Evolutionary conservation across 2,329 filamentous ascomycete genomes (phyloP).

Genomic region (Colletotrichum sp.): DNA sequence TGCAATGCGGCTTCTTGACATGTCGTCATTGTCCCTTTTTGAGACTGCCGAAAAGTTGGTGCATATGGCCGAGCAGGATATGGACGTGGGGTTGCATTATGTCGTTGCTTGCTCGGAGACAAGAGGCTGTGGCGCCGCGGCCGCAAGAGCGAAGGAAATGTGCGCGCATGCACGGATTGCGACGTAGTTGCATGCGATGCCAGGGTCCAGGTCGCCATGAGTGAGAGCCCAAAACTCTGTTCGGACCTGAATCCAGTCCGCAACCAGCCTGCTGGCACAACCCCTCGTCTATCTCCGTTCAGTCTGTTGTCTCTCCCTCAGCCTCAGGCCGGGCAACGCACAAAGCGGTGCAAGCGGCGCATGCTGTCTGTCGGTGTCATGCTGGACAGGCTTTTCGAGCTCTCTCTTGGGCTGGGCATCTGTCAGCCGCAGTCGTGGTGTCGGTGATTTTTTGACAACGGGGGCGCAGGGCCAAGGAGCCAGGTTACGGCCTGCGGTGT

Average conservation of each 20-base stretch:
- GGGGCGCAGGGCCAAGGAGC: conserved; percentile 3
- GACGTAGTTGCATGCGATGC: not conserved
- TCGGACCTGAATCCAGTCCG: not conserved
- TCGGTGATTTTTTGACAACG: conserved; percentile 9
- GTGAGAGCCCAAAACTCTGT: conserved; percentile 3
- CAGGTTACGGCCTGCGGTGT: not conserved
- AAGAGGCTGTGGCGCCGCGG: conserved; percentile 4
- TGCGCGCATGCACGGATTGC: not conserved
- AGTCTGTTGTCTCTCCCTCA: not conserved
- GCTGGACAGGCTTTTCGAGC: not conserved
- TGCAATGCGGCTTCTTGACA: not conserved
- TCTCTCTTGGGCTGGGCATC: not conserved
- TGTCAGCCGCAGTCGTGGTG: not conserved
- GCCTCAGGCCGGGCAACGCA: not conserved
- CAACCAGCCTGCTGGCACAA: not conserved
- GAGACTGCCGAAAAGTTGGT: not conserved
- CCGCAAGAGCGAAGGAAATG: not conserved
- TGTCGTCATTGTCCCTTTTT: not conserved
- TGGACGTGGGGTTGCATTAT: conserved; percentile 1
- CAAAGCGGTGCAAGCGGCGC: not conserved
- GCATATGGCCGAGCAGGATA: not conserved
- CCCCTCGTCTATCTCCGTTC: not conserved
- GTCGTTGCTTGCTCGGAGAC: not conserved
- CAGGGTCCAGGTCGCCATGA: not conserved
- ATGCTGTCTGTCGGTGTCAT: not conserved